Evolutionary conservation across 768 basidiomycete genomes (phyloP).

Genomic region (Suillus ampliporus): DNA sequence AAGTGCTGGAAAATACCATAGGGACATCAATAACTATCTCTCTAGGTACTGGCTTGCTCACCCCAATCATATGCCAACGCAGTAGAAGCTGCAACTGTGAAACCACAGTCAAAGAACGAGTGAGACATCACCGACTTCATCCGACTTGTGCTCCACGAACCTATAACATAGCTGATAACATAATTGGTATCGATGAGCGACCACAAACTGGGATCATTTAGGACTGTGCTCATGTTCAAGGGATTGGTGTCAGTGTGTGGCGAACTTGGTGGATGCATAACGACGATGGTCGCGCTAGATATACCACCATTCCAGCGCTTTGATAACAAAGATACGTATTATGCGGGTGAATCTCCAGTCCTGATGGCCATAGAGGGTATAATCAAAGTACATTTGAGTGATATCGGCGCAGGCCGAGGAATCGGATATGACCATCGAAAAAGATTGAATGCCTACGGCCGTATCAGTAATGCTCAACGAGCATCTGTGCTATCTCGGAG

Average conservation of each 20-base stretch:
- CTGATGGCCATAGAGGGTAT: too few relatives aligned
- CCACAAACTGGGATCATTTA: not conserved
- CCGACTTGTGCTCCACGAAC: not conserved
- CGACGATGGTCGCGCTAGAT: not conserved
- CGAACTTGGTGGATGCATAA: not conserved
- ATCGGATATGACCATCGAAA: too few relatives aligned
- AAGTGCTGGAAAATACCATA: not conserved
- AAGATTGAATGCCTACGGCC: too few relatives aligned
- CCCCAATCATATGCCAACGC: conserved; percentile 1
- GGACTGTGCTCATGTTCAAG: not conserved
- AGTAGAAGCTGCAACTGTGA: not conserved
- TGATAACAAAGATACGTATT: too few relatives aligned
- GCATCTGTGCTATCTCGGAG: too few relatives aligned
- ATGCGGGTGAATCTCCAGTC: too few relatives aligned
- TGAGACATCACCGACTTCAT: not conserved
- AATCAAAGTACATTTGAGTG: too few relatives aligned
- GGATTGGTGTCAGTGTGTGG: not conserved
- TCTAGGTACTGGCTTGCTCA: not conserved
- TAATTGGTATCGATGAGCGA: not conserved
- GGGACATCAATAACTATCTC: not conserved
- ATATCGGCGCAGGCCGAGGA: too few relatives aligned
- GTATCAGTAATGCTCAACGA: too few relatives aligned
- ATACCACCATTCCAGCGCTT: not conserved
- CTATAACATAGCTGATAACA: not conserved
- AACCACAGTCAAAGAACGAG: not conserved